Evolutionary conservation across 805 yeast genomes (phyloP), one percentile per base, ranked within the genome.

Genomic region (Saccharomycopsis schoenii): DNA sequence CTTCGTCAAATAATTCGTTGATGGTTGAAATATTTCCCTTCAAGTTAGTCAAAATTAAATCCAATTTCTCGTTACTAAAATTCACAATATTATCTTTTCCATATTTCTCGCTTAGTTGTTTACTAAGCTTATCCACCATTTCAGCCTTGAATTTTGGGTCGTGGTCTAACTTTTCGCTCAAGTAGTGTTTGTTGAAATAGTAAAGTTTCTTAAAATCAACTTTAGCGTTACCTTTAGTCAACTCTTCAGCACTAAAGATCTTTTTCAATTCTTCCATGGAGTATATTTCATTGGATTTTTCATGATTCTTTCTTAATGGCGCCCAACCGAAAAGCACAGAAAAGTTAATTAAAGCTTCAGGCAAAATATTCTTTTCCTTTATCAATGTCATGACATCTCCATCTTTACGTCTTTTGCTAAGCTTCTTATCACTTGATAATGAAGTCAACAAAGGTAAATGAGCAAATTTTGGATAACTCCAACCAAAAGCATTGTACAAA

Each of bases 301-400:
- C 76, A 10, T 77, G 71, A 1, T 69, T 69, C 5, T 74, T 74
- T 64, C 89, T 77, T 5, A 84, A 82, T 3, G 97, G 96, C 4
- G 97, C 81, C 99, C 99, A 94, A 0, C 99, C 99, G 71, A 90
- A 88, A 61, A 94, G 76, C 0, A 93, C 96, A 52, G 86, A 86
- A 71, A 90, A 94, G 68, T 94, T 94, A 6, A 89, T 75, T 47
- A 94, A 72, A 0, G 99, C 94, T 69, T 92, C 97, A 0, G 97
- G 96, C 4, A 90, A 72, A 15, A 88, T 78, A 0, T 96, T 96
- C 51, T 76, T 76, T 0, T 76, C 73, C 41, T 75, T 78, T 52
- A 54, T 41, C 52, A 63, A 56, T 4, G 80, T 78, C 65, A 80
- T 71, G 1, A 94, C 84, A 57, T 90, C 89, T 10, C 82, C 81